Evolutionary conservation across 148 eudicot genomes (phyloP), one percentile per base, ranked within the genome.

Genomic region (Agrostemma githago): DNA sequence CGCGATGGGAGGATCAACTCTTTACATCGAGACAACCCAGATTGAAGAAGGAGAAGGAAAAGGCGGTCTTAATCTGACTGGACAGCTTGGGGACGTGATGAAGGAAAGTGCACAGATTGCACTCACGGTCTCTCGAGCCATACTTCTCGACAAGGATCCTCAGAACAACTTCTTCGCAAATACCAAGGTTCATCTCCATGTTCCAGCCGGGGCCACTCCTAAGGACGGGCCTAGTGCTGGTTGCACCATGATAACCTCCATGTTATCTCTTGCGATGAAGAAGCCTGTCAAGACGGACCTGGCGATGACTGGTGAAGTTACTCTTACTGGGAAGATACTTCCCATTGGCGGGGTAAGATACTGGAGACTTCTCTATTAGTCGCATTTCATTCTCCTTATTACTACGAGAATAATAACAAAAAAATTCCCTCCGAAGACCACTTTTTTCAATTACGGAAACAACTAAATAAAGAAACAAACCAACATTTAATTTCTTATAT

Each of bases 141-240:
- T 92, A 77, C 77, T 95, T 77, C 74, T 71, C 16, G 88, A 71
- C 70, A 90, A 85, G 79, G 92, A 90, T 9, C 88, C 92, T 5
- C 80, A 81, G 17, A 90, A 76, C 71, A 76, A 73, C 48, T 92
- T 86, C 78, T 95, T 95, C 76, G 86, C 90, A 71, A 76, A 88
- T 81, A 65, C 92, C 53, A 92, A 95, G 84, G 80, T 95, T 80
- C 99, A 95, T 83, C 96, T 95, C 71, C 99, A 95, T 82, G 99
- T 95, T 43, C 99, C 99, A 14, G 96, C 97, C 1, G 99, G 99
- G 68, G 96, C 99, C 78, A 95, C 96, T 7, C 99, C 99, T 5
- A 95, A 92, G 90, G 99, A 95, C 59, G 99, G 99, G 4, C 99
- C 99, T 26, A 95, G 99, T 85, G 99, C 99, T 80, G 99, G 99